phyloP scores from a whole-genome alignment of 2,329 filamentous ascomycete species.

The Alternaria arbusti region DNA sequence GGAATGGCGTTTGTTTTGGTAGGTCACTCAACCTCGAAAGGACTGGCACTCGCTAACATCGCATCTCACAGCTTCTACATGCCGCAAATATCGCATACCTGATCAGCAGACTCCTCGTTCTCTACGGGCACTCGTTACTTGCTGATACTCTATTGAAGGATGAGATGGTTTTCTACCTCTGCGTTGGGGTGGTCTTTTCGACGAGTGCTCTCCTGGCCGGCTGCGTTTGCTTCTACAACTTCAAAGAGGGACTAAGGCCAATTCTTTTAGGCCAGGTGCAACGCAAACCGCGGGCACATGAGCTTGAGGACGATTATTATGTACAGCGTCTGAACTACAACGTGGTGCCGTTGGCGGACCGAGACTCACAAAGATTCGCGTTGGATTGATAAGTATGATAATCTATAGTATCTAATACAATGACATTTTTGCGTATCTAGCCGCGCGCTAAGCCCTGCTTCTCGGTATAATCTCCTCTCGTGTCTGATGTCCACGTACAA shows the following conservation, averaged over 20 bases:
- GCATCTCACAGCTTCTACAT: slow-evolving; percentile 14
- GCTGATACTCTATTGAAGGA: slow-evolving; percentile 25
- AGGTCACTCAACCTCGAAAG: background rate
- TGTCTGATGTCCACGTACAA: background rate
- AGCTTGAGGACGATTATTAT: slow-evolving; percentile 9
- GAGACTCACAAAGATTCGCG: slow-evolving; percentile 11
- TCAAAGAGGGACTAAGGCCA: slow-evolving; percentile 29
- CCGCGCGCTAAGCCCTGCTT: background rate
- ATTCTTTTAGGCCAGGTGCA: slow-evolving; percentile 19
- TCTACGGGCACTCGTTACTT: slow-evolving; percentile 13
- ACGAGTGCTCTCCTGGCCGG: slow-evolving; percentile 5
- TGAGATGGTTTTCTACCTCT: slow-evolving; percentile 30
- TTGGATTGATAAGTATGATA: slow-evolving; percentile 5
- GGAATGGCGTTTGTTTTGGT: slow-evolving; percentile 22
- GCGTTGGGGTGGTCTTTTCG: slow-evolving; percentile 14
- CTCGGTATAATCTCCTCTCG: background rate
- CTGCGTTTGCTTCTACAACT: slow-evolving; percentile 26
- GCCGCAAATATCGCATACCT: slow-evolving; percentile 27
- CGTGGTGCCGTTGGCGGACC: slow-evolving; percentile 5
- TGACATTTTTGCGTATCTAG: background rate
- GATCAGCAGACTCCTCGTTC: slow-evolving; percentile 24
- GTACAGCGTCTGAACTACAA: slow-evolving; percentile 21
- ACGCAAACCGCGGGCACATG: slow-evolving; percentile 7
- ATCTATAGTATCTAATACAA: background rate
- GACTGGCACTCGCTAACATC: background rate